Evolutionary conservation across 129 eudicot species (phyloP).

Genomic region (Artemisia annua): DNA sequence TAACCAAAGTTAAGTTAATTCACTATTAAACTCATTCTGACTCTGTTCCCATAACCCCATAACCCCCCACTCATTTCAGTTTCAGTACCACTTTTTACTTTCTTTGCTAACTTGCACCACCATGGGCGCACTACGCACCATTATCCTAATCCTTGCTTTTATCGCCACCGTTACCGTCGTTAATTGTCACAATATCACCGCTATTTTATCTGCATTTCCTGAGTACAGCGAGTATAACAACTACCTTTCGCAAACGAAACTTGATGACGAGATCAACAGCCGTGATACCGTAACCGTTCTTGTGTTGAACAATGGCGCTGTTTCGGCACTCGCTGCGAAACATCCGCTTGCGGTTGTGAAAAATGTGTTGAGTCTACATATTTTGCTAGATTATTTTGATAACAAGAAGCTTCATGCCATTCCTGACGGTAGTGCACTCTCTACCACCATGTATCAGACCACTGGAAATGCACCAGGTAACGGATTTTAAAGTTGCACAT

Average conservation of each 20-base stretch:
- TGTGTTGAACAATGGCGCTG: constrained; percentile 29
- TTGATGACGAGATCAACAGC: constrained; percentile 41
- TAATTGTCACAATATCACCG: constrained; percentile 36
- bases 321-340: constrained; percentile 35
- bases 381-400: constrained; percentile 35
- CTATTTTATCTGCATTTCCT: constrained; percentile 27
- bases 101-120: constrained; percentile 35
- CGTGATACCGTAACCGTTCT: constrained; percentile 37
- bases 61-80: constrained; percentile 8
- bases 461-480: constrained; percentile 62
- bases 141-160: constrained; percentile 23
- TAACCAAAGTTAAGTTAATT: constrained; percentile 31
- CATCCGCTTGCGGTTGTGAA: constrained; percentile 36
- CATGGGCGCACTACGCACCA: constrained; percentile 24
- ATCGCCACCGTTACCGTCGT: constrained; percentile 21
- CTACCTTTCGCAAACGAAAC: constrained; percentile 36
- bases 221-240: constrained; percentile 40
- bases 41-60: constrained; percentile 17
- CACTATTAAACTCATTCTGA: constrained; percentile 23
- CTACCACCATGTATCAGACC: constrained; percentile 81
- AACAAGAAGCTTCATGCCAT: constrained; percentile 44
- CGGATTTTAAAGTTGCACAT: too few species aligned
- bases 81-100: constrained; percentile 13
- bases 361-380: constrained; percentile 32
- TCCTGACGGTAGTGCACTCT: constrained; percentile 57